These are phyloP conservation scores for Teratosphaeria epicoccoides DNA, from an alignment of 2,329 filamentous ascomycete genomes.

Conservation along the genomic window DNA sequence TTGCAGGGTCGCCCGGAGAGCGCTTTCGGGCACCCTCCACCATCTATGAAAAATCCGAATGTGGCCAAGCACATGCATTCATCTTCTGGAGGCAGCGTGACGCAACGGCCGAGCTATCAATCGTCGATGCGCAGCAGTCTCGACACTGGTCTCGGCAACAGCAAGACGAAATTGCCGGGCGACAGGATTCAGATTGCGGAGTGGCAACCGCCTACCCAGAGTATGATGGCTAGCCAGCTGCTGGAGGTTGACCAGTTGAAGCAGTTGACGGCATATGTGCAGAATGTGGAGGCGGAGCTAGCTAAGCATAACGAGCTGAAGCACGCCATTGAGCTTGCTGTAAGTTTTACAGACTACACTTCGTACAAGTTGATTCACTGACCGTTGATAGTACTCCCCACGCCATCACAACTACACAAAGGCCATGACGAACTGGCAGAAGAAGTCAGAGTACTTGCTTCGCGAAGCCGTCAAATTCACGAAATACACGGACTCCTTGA, in stretches of 20 bases:
- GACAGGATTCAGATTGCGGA: conserved; percentile 77
- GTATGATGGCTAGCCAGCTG: conserved; percentile 72
- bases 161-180: conserved; percentile 61
- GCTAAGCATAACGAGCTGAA: conserved; percentile 80
- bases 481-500: conserved; percentile 82
- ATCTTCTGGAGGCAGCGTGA: conserved; percentile 10
- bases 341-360: conserved; percentile 28
- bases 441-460: conserved; percentile 82
- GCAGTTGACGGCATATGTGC: conserved; percentile 66
- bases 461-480: conserved; percentile 93
- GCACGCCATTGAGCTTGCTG: conserved; percentile 72
- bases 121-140: conserved; percentile 49
- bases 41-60: conserved; percentile 5
- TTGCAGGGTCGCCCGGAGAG: conserved; percentile 19
- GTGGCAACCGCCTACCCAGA: conserved; percentile 82
- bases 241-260: conserved; percentile 71
- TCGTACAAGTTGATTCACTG: background rate
- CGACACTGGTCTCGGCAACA: conserved; percentile 39
- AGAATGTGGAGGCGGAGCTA: conserved; percentile 75
- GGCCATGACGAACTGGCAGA: conserved; percentile 95
- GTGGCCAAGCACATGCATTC: conserved; percentile 13
- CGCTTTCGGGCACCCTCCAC: conserved; percentile 11
- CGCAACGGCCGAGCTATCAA: conserved; percentile 25
- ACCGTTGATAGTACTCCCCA: conserved; percentile 56
- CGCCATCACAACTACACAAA: conserved; percentile 68